A percentile compares a stretch with the other conserved stretches of the same genome.
phyloP scores from a whole-genome alignment of 352 stramenopile genomes.

The Globisporangium spiculum region DNA sequence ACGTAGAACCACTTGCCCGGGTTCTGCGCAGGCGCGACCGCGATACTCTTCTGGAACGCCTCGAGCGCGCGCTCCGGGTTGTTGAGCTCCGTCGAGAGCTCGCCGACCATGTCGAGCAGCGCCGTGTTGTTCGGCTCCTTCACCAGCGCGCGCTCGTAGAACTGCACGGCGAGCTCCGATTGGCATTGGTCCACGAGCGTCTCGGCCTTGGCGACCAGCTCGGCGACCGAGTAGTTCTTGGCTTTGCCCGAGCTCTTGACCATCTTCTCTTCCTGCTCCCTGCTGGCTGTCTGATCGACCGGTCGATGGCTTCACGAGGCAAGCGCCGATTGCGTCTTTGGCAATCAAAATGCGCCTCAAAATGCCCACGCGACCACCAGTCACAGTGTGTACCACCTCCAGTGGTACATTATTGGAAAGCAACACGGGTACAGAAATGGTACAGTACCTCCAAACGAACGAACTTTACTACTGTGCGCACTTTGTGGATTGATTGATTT shows the following conservation, averaged over 20 bases:
- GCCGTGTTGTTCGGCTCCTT: conserved; percentile 68
- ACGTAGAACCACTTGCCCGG: conserved; percentile 86
- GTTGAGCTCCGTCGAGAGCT: conserved; percentile 81
- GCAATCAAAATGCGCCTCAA: conserved; percentile 9
- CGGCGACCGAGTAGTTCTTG: conserved; percentile 51
- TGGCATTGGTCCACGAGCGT: conserved; percentile 82
- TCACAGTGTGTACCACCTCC: conserved; percentile 11
- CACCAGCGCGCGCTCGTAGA: conserved; percentile 75
- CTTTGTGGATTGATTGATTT: no score
- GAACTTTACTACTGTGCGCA: no score
- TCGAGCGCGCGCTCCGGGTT: conserved; percentile 70
- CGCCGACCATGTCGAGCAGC: conserved; percentile 76
- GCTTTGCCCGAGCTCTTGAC: conserved; percentile 30
- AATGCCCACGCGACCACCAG: conserved; percentile 17
- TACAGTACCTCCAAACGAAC: no score
- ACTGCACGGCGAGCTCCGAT: conserved; percentile 78
- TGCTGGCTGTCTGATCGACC: background rate
- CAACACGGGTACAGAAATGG: background rate
- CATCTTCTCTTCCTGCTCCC: conserved; percentile 19
- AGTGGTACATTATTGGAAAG: background rate
- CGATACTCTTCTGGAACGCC: conserved; percentile 71
- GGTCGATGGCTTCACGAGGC: conserved; percentile 9
- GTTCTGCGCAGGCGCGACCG: conserved; percentile 65
- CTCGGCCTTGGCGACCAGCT: conserved; percentile 83
- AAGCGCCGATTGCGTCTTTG: background rate